A percentile compares a stretch with the other conserved stretches of the same genome.
phyloP scores from a whole-genome alignment of 441 rosid genomes.

The Geranium incanum region DNA sequence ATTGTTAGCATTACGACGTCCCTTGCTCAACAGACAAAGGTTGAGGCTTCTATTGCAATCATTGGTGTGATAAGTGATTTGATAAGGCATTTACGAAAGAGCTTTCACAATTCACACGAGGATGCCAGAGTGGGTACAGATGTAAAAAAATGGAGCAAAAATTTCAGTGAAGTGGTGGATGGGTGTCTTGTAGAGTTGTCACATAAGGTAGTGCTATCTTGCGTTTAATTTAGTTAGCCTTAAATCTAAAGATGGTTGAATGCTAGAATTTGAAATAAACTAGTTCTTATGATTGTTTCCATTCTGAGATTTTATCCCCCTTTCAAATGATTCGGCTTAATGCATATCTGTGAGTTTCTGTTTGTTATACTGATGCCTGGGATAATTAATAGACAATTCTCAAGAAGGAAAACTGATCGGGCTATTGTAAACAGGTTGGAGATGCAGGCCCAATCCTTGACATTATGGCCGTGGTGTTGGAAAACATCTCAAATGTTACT shows the following conservation, averaged over 20 bases:
- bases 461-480: slow-evolving; percentile 84
- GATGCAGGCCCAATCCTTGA: slow-evolving; percentile 90
- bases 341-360: slow-evolving; percentile 3
- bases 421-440: slow-evolving; percentile 54
- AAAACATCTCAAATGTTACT: slow-evolving; percentile 66
- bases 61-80: slow-evolving; percentile 62
- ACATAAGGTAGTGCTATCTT: slow-evolving; percentile 44
- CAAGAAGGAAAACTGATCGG: slow-evolving; percentile 21
- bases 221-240: not conserved
- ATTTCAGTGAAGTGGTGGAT: slow-evolving; percentile 61
- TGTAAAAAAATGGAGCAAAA: slow-evolving; percentile 46
- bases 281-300: slow-evolving; percentile 11
- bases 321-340: not conserved
- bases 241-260: slow-evolving; percentile 2
- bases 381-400: slow-evolving; percentile 7
- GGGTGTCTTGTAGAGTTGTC: slow-evolving; percentile 72
- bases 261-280: slow-evolving; percentile 9
- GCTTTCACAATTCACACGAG: slow-evolving; percentile 71
- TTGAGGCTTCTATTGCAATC: slow-evolving; percentile 48
- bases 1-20: slow-evolving; percentile 53
- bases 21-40: slow-evolving; percentile 60
- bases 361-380: slow-evolving; percentile 5
- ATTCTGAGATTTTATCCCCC: slow-evolving; percentile 11
- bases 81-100: slow-evolving; percentile 68
- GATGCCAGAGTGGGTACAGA: slow-evolving; percentile 58